Evolutionary conservation across 2,329 filamentous ascomycete genomes (phyloP).

Genomic region (Ophiostoma populinum): DNA sequence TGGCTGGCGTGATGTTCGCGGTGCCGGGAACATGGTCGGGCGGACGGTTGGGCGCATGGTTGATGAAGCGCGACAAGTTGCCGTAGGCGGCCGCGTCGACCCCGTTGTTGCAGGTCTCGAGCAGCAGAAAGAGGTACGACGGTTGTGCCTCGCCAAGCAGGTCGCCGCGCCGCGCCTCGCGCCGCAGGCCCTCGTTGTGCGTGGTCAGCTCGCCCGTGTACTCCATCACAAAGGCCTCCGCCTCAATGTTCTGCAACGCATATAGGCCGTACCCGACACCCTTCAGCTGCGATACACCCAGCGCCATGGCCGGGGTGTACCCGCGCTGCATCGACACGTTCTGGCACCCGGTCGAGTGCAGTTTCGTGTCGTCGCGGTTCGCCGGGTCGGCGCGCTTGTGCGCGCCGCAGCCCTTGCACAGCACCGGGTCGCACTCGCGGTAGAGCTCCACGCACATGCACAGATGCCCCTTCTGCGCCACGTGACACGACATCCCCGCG

Average conservation of each 20-base stretch:
- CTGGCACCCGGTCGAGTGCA: slow-evolving; percentile 44
- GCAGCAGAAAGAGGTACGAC: slow-evolving; percentile 45
- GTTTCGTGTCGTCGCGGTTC: slow-evolving; percentile 41
- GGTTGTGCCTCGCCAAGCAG: slow-evolving; percentile 45
- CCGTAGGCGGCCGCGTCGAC: slow-evolving; percentile 63
- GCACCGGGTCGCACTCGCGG: slow-evolving; percentile 63
- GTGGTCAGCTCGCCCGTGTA: slow-evolving; percentile 66
- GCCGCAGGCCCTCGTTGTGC: slow-evolving; percentile 49
- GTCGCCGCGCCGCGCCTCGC: slow-evolving; percentile 42
- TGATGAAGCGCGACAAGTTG: slow-evolving; percentile 71
- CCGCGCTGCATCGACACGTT: slow-evolving; percentile 59
- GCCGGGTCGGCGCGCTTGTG: slow-evolving; percentile 48
- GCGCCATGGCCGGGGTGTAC: slow-evolving; percentile 43
- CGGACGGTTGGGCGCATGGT: slow-evolving; percentile 44
- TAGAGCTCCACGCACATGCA: slow-evolving; percentile 59
- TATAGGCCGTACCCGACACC: slow-evolving; percentile 61
- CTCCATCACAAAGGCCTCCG: slow-evolving; percentile 62
- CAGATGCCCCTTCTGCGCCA: slow-evolving; percentile 34
- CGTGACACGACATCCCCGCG: slow-evolving; percentile 39
- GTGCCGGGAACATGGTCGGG: slow-evolving; percentile 24
- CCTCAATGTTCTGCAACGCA: slow-evolving; percentile 46
- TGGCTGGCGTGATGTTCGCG: slow-evolving; percentile 45
- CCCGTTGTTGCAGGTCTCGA: slow-evolving; percentile 44
- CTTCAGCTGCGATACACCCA: slow-evolving; percentile 53
- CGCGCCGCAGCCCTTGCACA: slow-evolving; percentile 57